Evolutionary conservation across 306 rosid species (phyloP).

Genomic region (Chamaecrista fasciculata): DNA sequence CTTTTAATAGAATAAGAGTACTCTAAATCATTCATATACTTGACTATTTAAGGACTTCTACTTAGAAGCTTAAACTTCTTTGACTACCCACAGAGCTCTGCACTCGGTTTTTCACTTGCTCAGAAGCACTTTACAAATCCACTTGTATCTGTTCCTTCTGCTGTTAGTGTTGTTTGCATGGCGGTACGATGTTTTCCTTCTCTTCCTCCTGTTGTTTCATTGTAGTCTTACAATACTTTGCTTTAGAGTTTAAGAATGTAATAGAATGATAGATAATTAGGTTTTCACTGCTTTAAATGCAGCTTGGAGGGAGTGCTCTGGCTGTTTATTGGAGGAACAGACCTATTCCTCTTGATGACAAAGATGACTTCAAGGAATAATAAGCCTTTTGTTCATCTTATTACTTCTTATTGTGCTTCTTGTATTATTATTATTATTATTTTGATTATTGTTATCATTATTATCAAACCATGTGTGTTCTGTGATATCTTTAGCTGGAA

Average conservation of each 20-base stretch:
- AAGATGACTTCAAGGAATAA: conserved; percentile 90
- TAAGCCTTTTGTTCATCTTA: not conserved
- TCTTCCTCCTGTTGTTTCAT: not conserved
- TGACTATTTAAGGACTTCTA: too few relatives aligned
- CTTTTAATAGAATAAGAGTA: not conserved
- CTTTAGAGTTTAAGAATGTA: conserved; percentile 3
- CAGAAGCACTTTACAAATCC: conserved; percentile 92
- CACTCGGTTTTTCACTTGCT: conserved; percentile 92
- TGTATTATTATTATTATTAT: too few relatives aligned
- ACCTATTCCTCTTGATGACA: conserved; percentile 77
- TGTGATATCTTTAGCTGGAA: too few relatives aligned
- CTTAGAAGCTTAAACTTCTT: too few relatives aligned
- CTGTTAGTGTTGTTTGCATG: conserved; percentile 96
- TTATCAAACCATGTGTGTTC: too few relatives aligned
- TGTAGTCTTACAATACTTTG: conserved; percentile 8
- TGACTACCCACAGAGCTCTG: conserved; percentile 68
- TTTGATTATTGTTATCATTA: too few relatives aligned
- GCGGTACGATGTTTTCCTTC: conserved; percentile 53
- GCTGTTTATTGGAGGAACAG: conserved; percentile 89
- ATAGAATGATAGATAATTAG: conserved; percentile 10
- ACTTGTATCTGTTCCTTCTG: conserved; percentile 89
- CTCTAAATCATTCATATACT: too few relatives aligned
- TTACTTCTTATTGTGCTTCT: not conserved
- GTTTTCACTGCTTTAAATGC: conserved; percentile 19
- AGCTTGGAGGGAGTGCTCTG: conserved; percentile 95